phyloP scores from a whole-genome alignment of 2,329 filamentous ascomycete species.

The Epichloe coenophiala region DNA sequence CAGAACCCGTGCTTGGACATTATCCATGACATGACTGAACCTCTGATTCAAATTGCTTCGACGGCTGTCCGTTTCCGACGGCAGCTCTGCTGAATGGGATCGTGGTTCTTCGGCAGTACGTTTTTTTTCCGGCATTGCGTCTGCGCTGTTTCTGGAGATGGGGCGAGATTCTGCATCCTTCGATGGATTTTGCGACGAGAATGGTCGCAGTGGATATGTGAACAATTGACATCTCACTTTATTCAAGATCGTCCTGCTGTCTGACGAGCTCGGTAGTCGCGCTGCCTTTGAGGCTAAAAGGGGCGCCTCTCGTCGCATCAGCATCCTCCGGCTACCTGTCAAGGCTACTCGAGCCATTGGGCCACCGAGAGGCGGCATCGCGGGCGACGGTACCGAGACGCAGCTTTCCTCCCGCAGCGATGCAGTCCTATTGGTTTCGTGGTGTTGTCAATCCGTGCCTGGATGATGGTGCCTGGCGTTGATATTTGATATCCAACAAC shows the following conservation, averaged over 20 bases:
- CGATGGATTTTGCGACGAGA: slow-evolving; percentile 15
- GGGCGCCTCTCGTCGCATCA: slow-evolving; percentile 7
- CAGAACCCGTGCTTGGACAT: slow-evolving; percentile 72
- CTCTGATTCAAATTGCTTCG: slow-evolving; percentile 20
- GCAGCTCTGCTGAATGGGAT: slow-evolving; percentile 13
- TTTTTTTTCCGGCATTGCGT: background rate
- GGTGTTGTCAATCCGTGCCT: background rate
- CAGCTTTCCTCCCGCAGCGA: background rate
- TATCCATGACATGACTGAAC: slow-evolving; percentile 59
- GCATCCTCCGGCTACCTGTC: slow-evolving; percentile 15
- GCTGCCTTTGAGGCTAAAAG: background rate
- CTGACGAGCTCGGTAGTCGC: background rate
- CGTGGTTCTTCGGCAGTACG: background rate
- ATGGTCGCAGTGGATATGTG: slow-evolving; percentile 10
- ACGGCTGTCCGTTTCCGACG: slow-evolving; percentile 19
- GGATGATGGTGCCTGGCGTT: background rate
- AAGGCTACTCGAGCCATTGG: slow-evolving; percentile 17
- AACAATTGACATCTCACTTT: background rate
- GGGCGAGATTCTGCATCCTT: slow-evolving; percentile 4
- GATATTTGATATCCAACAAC: background rate
- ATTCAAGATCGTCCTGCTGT: slow-evolving; percentile 1
- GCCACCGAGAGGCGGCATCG: slow-evolving; percentile 23
- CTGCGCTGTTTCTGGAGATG: background rate
- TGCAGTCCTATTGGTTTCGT: background rate
- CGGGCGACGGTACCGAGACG: slow-evolving; percentile 1